Base-by-base conservation (phyloP, 2,329 filamentous ascomycete genomes). In the Cercospora sesami region DNA sequence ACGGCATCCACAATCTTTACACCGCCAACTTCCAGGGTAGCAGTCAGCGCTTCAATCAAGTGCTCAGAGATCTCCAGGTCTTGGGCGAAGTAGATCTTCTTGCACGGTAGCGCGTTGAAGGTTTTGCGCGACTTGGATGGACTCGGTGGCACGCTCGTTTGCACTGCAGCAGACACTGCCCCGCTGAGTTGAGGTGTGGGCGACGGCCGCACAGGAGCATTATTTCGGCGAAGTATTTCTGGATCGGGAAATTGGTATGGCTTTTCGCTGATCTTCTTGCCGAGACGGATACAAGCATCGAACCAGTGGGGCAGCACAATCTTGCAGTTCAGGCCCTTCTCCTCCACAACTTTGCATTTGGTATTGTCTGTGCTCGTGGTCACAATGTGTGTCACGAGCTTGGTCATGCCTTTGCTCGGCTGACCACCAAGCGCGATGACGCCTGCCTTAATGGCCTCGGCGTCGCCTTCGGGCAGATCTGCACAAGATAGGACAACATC, bases 291-390 rank as follows among this genome's bases (percentile, higher is more conserved):
- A 80, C 95, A 99, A 78, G 97, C 94, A 74, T 98, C 94, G 77
- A 99, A 97, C 93, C 95, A 98, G 77, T 98, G 95, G 42, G 95
- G 95, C 63, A 99, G 84, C 18, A 99, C 92, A 68, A 97, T 90
- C 79, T 93, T 94, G 79, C 88, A 88, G 64, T 88, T 88, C 64
- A 92, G 83, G 2, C 86, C 86, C 79, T 90, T 96, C 8, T 85
- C 82, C 53, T 83, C 72, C 0, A 90, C 90, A 64, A 87, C 78
- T 69, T 85, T 77, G 69, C 90, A 91, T 78, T 93, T 93, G 2
- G 89, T 86, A 65, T 94, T 87, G 36, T 94, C 89, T 78, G 91
- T 84, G 5, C 87, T 88, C 69, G 97, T 82, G 5, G 94, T 92
- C 68, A 96, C 94, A 64, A 99, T 87, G 79, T 99, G 95, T 2